These are phyloP conservation scores for Metschnikowia aberdeeniae DNA, from an alignment of 805 yeast species.

Conservation along the genomic window DNA sequence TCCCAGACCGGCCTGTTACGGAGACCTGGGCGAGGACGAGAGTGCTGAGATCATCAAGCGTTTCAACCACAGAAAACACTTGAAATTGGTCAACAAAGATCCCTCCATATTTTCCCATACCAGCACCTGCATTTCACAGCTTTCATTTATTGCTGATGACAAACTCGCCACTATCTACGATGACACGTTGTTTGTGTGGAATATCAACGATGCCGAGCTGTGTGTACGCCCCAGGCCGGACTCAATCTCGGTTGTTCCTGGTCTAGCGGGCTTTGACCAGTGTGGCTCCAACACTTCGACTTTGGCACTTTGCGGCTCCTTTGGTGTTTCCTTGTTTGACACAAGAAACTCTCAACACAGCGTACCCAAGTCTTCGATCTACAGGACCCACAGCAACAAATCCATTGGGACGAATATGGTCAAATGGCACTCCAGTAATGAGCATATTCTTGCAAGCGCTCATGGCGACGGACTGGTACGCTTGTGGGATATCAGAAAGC, in stretches of 20 bases:
- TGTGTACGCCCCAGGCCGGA: slow-evolving; percentile 45
- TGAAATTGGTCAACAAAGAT: slow-evolving; percentile 32
- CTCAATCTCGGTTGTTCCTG: slow-evolving; percentile 47
- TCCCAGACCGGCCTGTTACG: slow-evolving; percentile 34
- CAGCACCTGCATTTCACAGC: slow-evolving; percentile 24
- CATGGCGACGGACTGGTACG: slow-evolving; percentile 53
- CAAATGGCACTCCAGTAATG: slow-evolving; percentile 61
- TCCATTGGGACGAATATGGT: slow-evolving; percentile 38
- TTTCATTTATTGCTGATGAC: slow-evolving; percentile 30
- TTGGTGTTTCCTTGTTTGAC: slow-evolving; percentile 75
- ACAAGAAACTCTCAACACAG: slow-evolving; percentile 47
- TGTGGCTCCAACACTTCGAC: slow-evolving; percentile 19
- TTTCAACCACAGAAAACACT: slow-evolving; percentile 72
- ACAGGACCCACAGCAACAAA: slow-evolving; percentile 3
- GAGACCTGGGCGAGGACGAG: slow-evolving; percentile 25
- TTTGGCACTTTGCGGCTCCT: slow-evolving; percentile 61
- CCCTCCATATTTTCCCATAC: slow-evolving; percentile 18
- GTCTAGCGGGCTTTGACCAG: slow-evolving; percentile 47
- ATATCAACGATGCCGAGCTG: slow-evolving; percentile 51
- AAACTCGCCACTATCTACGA: slow-evolving; percentile 61
- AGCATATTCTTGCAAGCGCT: slow-evolving; percentile 61
- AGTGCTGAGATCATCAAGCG: slow-evolving; percentile 74
- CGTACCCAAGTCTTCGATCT: slow-evolving; percentile 25
- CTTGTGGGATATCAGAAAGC: slow-evolving; percentile 73
- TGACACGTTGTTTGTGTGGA: slow-evolving; percentile 75